These are phyloP conservation scores for Microbotryomycetes sp. DNA, from an alignment of 1,284 basidiomycete genomes.

Conservation along the genomic window DNA sequence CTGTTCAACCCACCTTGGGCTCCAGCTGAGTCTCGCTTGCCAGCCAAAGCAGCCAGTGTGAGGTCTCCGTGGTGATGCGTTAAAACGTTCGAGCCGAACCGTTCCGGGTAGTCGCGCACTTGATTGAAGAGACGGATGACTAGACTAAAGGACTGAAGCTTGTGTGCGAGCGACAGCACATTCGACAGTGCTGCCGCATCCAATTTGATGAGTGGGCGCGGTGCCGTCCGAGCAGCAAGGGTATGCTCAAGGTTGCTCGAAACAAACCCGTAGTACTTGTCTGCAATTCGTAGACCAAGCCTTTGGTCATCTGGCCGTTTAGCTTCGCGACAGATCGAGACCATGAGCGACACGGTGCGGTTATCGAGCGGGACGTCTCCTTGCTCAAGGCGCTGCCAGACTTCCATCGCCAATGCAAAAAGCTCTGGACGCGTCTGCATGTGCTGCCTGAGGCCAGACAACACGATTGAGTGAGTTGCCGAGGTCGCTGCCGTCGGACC, in stretches of 20 bases:
- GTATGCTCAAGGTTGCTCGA: background rate
- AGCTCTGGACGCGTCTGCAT: background rate
- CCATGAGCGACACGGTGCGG: slow-evolving; percentile 1
- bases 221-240: slow-evolving; percentile 4
- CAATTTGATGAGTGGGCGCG: slow-evolving; percentile 2
- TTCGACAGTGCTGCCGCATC: slow-evolving; percentile 20
- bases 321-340: slow-evolving; percentile 7
- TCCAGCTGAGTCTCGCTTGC: slow-evolving; percentile 10
- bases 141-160: slow-evolving; percentile 20
- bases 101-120: slow-evolving; percentile 21
- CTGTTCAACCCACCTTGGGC: slow-evolving; percentile 21
- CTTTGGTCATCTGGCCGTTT: slow-evolving; percentile 3
- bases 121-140: slow-evolving; percentile 20
- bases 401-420: background rate
- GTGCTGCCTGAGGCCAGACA: slow-evolving; percentile 5
- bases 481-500: slow-evolving; percentile 4
- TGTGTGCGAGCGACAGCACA: slow-evolving; percentile 15
- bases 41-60: slow-evolving; percentile 22
- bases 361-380: background rate
- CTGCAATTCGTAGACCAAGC: slow-evolving; percentile 4
- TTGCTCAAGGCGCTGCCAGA: background rate
- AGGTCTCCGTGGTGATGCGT: slow-evolving; percentile 28
- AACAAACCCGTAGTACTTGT: slow-evolving; percentile 16
- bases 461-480: slow-evolving; percentile 14
- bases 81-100: slow-evolving; percentile 14